These are phyloP conservation scores for Salinomyces thailandicus DNA, from an alignment of 2,329 filamentous ascomycete species.

Conservation along the genomic window DNA sequence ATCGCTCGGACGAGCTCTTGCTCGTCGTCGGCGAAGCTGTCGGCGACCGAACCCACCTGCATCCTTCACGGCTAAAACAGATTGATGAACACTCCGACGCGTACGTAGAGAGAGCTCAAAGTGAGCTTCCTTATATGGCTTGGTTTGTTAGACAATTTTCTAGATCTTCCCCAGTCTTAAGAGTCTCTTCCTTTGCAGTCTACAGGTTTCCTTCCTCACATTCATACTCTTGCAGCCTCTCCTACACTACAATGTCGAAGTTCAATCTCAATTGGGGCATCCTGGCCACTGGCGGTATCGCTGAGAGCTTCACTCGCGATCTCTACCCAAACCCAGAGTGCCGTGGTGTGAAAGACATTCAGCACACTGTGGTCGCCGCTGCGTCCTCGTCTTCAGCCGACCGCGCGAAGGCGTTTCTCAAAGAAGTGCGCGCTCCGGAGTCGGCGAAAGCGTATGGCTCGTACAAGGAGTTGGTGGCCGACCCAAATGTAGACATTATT, in stretches of 20 bases:
- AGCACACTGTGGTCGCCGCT: conserved; percentile 67
- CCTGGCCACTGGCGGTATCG: conserved; percentile 40
- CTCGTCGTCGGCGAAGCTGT: background rate
- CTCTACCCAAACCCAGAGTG: conserved; percentile 61
- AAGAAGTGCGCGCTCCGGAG: conserved; percentile 56
- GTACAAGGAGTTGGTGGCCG: conserved; percentile 70
- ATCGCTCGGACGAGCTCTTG: background rate
- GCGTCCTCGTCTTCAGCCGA: conserved; percentile 65
- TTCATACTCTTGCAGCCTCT: background rate
- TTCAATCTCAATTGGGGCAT: conserved; percentile 33
- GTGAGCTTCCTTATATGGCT: background rate
- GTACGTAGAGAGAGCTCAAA: too few species aligned
- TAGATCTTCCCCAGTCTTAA: background rate
- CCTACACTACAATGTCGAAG: conserved; percentile 20
- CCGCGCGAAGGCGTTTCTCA: conserved; percentile 62
- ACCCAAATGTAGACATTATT: conserved; percentile 70
- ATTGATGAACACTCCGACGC: too few species aligned
- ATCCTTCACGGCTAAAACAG: conserved; percentile 1
- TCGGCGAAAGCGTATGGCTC: conserved; percentile 65
- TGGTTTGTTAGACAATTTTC: background rate
- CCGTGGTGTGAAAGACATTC: conserved; percentile 60
- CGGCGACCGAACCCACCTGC: background rate
- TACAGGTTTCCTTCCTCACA: background rate
- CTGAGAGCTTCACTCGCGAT: conserved; percentile 56
- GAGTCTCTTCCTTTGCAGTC: background rate